Conservation (phyloP, 129 eudicot species). For the Pulicaria dysenterica region DNA sequence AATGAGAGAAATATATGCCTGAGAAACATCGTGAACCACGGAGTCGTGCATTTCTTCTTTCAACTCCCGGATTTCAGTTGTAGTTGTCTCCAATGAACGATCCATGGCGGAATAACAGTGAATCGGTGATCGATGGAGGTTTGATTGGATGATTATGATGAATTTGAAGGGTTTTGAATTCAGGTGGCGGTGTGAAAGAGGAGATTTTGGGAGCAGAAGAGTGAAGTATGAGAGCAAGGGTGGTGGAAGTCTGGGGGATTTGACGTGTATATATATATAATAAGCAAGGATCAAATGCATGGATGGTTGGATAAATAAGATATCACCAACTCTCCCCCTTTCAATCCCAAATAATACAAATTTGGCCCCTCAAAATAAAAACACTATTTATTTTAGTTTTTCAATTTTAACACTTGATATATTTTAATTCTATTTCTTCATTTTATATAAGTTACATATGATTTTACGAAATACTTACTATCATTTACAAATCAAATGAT, state of each 20-base stretch:
- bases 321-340: not conserved
- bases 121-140: slow-evolving; percentile 6
- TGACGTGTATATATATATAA: slow-evolving; percentile 15
- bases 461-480: too few species aligned
- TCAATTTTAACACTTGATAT: too few species aligned
- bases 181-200: slow-evolving; percentile 30
- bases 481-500: too few species aligned
- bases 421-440: too few species aligned
- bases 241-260: not conserved
- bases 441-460: too few species aligned
- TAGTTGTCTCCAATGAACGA: slow-evolving; percentile 35
- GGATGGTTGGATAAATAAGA: not conserved
- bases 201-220: slow-evolving; percentile 14
- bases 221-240: not conserved
- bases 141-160: slow-evolving; percentile 6
- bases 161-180: slow-evolving; percentile 12
- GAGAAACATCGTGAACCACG: slow-evolving; percentile 48
- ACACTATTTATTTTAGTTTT: too few species aligned
- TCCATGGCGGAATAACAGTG: slow-evolving; percentile 36
- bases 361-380: not conserved
- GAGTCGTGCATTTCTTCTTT: slow-evolving; percentile 54
- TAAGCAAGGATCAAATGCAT: slow-evolving; percentile 6
- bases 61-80: slow-evolving; percentile 53
- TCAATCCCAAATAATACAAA: not conserved
- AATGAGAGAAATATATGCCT: slow-evolving; percentile 36